Base-by-base conservation (phyloP, 495 filamentous ascomycete genomes). In the Peziza echinospora region DNA sequence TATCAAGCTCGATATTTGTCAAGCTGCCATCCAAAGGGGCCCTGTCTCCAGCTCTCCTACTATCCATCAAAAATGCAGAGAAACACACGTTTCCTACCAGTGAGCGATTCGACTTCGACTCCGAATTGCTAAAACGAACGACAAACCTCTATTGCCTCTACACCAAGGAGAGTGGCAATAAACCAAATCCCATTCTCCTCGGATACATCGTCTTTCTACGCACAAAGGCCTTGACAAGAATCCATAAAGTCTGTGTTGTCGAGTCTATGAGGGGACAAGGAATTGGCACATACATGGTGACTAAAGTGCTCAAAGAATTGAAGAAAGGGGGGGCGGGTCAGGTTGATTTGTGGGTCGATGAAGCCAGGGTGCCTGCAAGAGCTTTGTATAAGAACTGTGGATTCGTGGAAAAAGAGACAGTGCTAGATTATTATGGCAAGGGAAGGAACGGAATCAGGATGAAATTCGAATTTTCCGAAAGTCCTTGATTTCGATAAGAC, bases 311-410 rank as follows among this genome's bases (percentile, higher is more conserved):
- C 25, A 54, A 60, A 45, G 63, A 65, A 44, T 57, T 76, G 21
- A 61, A 57, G 52, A 68, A 63, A 53, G 67, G 71, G 53, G 69
- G 71, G 43, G 72, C 72, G 56, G 61, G 63, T 42, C 65, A 59
- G 37, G 66, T 77, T 30, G 67, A 76, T 44, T 58, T 76, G 43
- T 78, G 73, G 75, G 75, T 76, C 22, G 75, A 78, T 53, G 64
- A 68, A 60, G 63, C 51, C 37, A 67, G 71, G 51, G 55, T 61
- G 22, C 58, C 67, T 46, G 71, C 73, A 5, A 60, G 68, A 43
- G 56, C 56, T 40, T 47, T 78, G 46, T 78, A 77, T 61, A 24
- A 47, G 9, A 57, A 60, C 5, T 62, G 54, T 55, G 71, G 67
- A 44, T 78, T 76, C 53, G 53, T 67, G 49, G 65, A 72, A 58